Evolutionary conservation across 768 basidiomycete genomes (phyloP), one percentile per base, ranked within the genome.

Genomic region (Trametes elegans): DNA sequence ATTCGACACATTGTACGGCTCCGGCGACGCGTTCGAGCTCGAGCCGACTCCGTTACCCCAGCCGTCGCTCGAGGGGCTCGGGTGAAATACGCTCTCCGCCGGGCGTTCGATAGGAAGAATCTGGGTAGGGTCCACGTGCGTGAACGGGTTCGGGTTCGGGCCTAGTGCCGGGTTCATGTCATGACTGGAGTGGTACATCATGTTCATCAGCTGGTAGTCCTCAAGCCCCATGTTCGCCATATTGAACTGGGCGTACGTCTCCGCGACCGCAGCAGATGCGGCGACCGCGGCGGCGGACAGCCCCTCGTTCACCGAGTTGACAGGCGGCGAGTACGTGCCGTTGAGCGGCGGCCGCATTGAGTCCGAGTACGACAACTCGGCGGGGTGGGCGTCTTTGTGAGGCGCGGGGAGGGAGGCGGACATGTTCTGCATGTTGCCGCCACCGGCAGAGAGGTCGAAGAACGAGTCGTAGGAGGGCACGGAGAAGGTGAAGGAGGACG

Each of bases 41-140:
- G 86, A 79, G 53, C 74, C 75, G 32, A 84, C 73, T 21, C 82
- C 84, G 65, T 84, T 88, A 23, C 80, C 82, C 88, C 88, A 91
- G 7, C 81, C 86, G 67, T 91, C 90, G 67, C 89, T 91, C 14
- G 87, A 87, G 6, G 91, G 89, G 68, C 87, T 92, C 39, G 84
- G 74, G 65, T 86, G 88, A 73, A 82, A 83, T 58, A 74, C 75
- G 38, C 76, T 71, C 64, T 78, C 77, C 10, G 74, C 68, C 46
- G 60, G 53, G 41, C 75, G 73, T 38, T 78, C 76, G 35, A 73
- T 68, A n/a, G 75, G 76, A 55, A 80, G 70, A 39, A 96, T 89
- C 72, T 96, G 92, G n/a, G 88, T 88, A 7, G 95, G 95, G 73
- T 98, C 92, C 55, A 98, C 89, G 70, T 89, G 87, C 31, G 88